Evolutionary conservation across 495 filamentous ascomycete genomes (phyloP).

Genomic region (Arthonia radiata): DNA sequence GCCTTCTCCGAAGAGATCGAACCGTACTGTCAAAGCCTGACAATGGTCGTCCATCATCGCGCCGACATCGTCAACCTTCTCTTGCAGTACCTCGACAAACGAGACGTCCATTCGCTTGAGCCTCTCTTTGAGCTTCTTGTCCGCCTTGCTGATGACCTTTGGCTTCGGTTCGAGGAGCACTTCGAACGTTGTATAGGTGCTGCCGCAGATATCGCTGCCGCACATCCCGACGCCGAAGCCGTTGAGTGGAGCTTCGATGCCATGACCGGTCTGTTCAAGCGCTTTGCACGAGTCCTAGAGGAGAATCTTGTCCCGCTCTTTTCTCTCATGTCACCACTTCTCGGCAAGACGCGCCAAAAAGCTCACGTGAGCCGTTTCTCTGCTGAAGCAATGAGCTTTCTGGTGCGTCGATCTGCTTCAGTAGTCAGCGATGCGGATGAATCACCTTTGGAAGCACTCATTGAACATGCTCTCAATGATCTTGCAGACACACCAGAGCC

Average conservation of each 20-base stretch:
- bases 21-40: constrained; percentile 65
- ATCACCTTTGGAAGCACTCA: constrained; percentile 35
- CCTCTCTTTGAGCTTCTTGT: constrained; percentile 63
- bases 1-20: constrained; percentile 45
- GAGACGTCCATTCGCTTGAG: constrained; percentile 53
- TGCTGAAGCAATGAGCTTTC: constrained; percentile 81
- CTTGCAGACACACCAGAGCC: constrained; percentile 25
- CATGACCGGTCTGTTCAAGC: constrained; percentile 91
- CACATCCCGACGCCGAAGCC: constrained; percentile 42
- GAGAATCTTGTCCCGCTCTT: constrained; percentile 67
- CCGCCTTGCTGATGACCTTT: constrained; percentile 80
- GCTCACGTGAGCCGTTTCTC: constrained; percentile 71
- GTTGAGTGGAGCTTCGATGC: constrained; percentile 94
- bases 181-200: constrained; percentile 46
- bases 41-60: constrained; percentile 73
- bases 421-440: constrained; percentile 45
- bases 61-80: constrained; percentile 59
- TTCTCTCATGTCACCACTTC: constrained; percentile 56
- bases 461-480: constrained; percentile 43
- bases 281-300: constrained; percentile 62
- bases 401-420: constrained; percentile 72
- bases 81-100: constrained; percentile 48
- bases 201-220: constrained; percentile 37
- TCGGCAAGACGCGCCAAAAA: constrained; percentile 63
- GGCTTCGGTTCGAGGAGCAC: constrained; percentile 66